Conservation (phyloP, 83 land plant genomes). For the Diphasiastrum complanatum region DNA sequence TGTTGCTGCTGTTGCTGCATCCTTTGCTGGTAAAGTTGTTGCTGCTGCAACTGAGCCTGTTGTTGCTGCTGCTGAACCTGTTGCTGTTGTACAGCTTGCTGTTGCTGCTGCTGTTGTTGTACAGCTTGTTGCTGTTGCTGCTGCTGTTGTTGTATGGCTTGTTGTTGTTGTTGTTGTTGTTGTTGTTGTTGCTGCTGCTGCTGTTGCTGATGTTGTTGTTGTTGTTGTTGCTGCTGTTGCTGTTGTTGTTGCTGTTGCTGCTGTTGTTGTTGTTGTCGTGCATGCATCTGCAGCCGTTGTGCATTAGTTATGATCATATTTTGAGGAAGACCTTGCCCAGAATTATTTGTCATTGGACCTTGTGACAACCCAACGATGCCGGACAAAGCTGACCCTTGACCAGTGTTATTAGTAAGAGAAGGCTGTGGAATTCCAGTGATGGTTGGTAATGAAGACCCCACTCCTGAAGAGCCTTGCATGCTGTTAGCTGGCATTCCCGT, state of each 20-base stretch:
- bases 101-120: slow-evolving; percentile 39
- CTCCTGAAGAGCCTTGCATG: slow-evolving; percentile 29
- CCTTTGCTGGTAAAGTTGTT: slow-evolving; percentile 42
- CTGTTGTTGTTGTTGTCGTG: too few species aligned
- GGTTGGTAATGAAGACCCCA: slow-evolving; percentile 30
- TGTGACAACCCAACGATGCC: slow-evolving; percentile 29
- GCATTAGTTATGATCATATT: slow-evolving; percentile 31
- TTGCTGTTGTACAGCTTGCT: slow-evolving; percentile 31
- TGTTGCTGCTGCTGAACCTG: slow-evolving; percentile 42
- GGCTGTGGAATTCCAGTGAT: slow-evolving; percentile 26
- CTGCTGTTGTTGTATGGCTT: slow-evolving; percentile 13
- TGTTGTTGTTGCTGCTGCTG: slow-evolving; percentile 39
- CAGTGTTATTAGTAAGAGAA: slow-evolving; percentile 26
- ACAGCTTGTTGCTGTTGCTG: slow-evolving; percentile 31
- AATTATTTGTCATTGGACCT: slow-evolving; percentile 24
- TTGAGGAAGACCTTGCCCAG: slow-evolving; percentile 39
- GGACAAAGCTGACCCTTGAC: slow-evolving; percentile 33
- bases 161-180: slow-evolving; percentile 30
- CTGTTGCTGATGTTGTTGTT: slow-evolving; percentile 20
- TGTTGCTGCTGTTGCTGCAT: slow-evolving; percentile 36
- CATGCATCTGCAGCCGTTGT: slow-evolving; percentile 39
- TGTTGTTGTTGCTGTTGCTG: slow-evolving; percentile 37
- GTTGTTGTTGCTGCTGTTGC: slow-evolving; percentile 35
- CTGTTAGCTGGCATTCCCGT: slow-evolving; percentile 36
- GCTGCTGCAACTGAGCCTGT: slow-evolving; percentile 33